Percentiles rank a stretch among this genome's conserved stretches.
Evolutionary conservation across 345 rosid species (phyloP).

Genomic region (Brassica incana): DNA sequence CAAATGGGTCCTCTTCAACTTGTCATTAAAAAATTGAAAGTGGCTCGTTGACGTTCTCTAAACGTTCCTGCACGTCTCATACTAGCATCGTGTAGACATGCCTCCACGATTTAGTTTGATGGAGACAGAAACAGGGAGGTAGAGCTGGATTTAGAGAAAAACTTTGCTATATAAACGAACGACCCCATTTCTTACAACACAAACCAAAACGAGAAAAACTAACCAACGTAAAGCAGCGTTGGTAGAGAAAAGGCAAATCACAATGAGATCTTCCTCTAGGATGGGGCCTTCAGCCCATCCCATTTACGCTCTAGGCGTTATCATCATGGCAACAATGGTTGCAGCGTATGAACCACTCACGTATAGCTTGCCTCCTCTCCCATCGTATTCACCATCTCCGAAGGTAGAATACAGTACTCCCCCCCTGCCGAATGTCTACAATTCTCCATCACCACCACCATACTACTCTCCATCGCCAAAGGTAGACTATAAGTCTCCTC

Average conservation of each 20-base stretch:
- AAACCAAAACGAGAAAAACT: neutral
- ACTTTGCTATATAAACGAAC: neutral
- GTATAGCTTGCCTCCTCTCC: neutral
- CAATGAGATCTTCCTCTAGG: slow-evolving; percentile 6
- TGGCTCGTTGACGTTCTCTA: neutral
- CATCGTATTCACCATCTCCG: neutral
- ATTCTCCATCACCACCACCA: neutral
- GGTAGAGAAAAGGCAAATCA: neutral
- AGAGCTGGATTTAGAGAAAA: neutral
- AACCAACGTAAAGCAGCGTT: slow-evolving; percentile 1
- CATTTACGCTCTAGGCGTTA: neutral
- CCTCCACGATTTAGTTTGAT: slow-evolving; percentile 6
- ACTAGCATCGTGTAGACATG: slow-evolving; percentile 1
- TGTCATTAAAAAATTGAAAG: neutral
- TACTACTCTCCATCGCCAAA: neutral
- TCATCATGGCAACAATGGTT: slow-evolving; percentile 7
- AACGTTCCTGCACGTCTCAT: slow-evolving; percentile 6
- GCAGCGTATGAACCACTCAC: neutral
- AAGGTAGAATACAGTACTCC: neutral
- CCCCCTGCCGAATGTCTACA: neutral
- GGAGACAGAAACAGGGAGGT: neutral
- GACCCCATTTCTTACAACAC: neutral
- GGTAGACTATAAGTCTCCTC: neutral
- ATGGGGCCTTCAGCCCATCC: slow-evolving; percentile 5
- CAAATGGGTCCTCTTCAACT: neutral